Conservation (phyloP, 2,329 filamentous ascomycete species). For the Cercospora canescens region DNA sequence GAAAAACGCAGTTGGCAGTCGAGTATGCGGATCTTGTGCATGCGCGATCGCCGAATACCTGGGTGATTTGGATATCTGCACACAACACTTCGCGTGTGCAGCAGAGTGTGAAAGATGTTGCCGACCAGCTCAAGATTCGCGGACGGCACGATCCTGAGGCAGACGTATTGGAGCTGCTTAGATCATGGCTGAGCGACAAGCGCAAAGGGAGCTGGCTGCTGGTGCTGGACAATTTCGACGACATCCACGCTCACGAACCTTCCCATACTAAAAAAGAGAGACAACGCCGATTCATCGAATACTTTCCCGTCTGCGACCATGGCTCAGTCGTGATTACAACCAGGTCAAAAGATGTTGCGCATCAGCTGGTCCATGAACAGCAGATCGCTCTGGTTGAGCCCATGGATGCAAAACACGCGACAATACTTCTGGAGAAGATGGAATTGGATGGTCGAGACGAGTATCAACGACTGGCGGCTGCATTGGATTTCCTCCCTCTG, state of each 20-base stretch:
- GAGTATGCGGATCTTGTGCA: constrained; percentile 21
- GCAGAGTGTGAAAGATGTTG: constrained; percentile 19
- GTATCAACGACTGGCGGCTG: constrained; percentile 14
- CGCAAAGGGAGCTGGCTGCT: constrained; percentile 25
- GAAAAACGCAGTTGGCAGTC: constrained; percentile 32
- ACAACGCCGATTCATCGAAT: constrained; percentile 9
- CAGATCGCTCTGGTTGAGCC: constrained; percentile 23
- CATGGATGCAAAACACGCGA: constrained; percentile 26
- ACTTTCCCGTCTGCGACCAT: constrained; percentile 22
- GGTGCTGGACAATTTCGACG: constrained; percentile 30
- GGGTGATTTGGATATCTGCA: constrained; percentile 30
- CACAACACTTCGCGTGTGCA: constrained; percentile 27
- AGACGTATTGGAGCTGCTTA: constrained; percentile 24
- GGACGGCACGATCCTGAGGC: constrained; percentile 17
- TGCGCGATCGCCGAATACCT: constrained; percentile 18
- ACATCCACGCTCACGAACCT: constrained; percentile 16
- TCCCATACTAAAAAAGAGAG: neutral
- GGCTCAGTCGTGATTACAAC: constrained; percentile 27
- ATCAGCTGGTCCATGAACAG: constrained; percentile 18
- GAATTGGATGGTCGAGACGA: constrained; percentile 4
- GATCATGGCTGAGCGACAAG: constrained; percentile 22
- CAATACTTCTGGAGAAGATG: constrained; percentile 30
- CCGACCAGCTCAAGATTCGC: constrained; percentile 15
- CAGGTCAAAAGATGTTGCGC: constrained; percentile 21
- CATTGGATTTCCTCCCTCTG: constrained; percentile 38